Conservation (phyloP, 345 rosid genomes). For the Nephelium lappaceum region DNA sequence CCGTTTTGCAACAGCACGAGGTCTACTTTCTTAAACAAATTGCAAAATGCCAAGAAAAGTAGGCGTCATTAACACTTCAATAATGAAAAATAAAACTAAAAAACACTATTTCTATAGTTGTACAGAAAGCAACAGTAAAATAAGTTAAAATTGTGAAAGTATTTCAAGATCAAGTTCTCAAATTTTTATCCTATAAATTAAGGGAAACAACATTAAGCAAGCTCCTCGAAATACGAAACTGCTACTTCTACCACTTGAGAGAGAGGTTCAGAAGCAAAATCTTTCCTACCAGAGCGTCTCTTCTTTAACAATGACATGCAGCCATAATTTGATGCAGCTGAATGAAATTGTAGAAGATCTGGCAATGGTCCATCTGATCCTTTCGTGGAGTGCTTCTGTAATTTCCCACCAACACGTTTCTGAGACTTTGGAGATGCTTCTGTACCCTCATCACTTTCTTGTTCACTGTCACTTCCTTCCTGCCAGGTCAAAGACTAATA, state of each 20-base stretch:
- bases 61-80: slow-evolving; percentile 6
- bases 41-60: slow-evolving; percentile 13
- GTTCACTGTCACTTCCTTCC: slow-evolving; percentile 80
- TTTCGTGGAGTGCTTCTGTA: slow-evolving; percentile 39
- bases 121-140: slow-evolving; percentile 6
- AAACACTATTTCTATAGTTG: slow-evolving; percentile 2
- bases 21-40: slow-evolving; percentile 56
- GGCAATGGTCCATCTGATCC: slow-evolving; percentile 51
- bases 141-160: slow-evolving; percentile 1
- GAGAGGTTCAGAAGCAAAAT: slow-evolving; percentile 25
- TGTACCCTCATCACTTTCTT: slow-evolving; percentile 54
- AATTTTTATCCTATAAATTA: neutral
- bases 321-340: slow-evolving; percentile 55
- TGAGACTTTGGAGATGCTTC: slow-evolving; percentile 49
- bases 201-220: neutral
- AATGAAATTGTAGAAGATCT: slow-evolving; percentile 69
- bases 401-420: slow-evolving; percentile 54
- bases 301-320: slow-evolving; percentile 64
- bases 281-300: slow-evolving; percentile 61
- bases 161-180: slow-evolving; percentile 17
- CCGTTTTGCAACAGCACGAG: slow-evolving; percentile 88
- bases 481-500: slow-evolving; percentile 35
- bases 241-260: slow-evolving; percentile 15
- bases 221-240: slow-evolving; percentile 14
- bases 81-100: neutral